These are phyloP conservation scores for Prinsepia uniflora DNA, from an alignment of 306 rosid species.

Conservation along the genomic window DNA sequence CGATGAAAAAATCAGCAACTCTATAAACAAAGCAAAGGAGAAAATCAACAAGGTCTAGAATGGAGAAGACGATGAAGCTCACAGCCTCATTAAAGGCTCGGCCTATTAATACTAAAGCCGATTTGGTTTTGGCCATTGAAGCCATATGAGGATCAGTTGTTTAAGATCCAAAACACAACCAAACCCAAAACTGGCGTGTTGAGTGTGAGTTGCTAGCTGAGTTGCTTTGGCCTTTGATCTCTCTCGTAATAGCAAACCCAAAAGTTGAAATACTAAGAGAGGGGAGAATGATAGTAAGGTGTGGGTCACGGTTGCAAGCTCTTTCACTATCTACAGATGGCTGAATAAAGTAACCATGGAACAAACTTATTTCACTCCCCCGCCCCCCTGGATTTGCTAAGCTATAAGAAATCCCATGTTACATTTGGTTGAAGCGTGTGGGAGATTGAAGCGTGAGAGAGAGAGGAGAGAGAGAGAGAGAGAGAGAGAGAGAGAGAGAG, in stretches of 20 bases:
- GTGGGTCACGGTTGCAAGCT: neutral
- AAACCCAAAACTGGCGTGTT: neutral
- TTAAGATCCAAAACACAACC: neutral
- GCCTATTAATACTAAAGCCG: slow-evolving; percentile 30
- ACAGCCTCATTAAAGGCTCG: slow-evolving; percentile 54
- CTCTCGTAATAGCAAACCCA: slow-evolving; percentile 2
- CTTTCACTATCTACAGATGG: neutral
- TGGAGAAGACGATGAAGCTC: slow-evolving; percentile 59
- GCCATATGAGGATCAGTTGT: slow-evolving; percentile 7
- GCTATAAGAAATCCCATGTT: neutral
- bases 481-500: slow-evolving; percentile 16
- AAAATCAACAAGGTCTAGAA: slow-evolving; percentile 62
- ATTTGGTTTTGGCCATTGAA: slow-evolving; percentile 38
- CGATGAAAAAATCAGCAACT: slow-evolving; percentile 64
- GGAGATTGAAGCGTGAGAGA: neutral
- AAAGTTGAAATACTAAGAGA: neutral
- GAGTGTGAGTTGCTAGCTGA: neutral
- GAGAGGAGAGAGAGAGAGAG: slow-evolving; percentile 12
- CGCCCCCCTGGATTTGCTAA: neutral
- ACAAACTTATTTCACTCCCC: neutral
- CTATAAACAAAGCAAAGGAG: slow-evolving; percentile 58
- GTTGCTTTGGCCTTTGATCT: neutral
- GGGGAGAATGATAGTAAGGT: neutral
- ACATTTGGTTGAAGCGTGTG: slow-evolving; percentile 12
- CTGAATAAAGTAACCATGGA: slow-evolving; percentile 2